Percentiles rank a stretch among this genome's conserved stretches.
Conservation (phyloP, 2,329 filamentous ascomycete species). For the Fulvia fulva region DNA sequence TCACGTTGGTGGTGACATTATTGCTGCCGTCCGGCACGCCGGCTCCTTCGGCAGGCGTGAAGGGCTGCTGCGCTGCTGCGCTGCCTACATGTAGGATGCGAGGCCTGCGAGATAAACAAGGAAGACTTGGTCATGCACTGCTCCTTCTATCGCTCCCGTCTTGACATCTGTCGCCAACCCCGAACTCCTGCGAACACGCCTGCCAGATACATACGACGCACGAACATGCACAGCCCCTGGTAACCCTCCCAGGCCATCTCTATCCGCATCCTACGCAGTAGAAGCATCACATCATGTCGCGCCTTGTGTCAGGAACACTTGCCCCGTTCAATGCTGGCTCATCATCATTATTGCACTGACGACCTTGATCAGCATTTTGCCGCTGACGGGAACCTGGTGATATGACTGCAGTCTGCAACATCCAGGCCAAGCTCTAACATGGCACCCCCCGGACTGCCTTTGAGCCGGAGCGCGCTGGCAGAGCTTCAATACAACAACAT, state of each 20-base stretch:
- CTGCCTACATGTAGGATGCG: too few species aligned
- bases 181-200: not conserved
- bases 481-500: constrained; percentile 41
- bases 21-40: too few species aligned
- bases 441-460: not conserved
- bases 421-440: not conserved
- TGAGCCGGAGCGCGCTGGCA: constrained; percentile 36
- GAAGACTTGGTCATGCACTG: not conserved
- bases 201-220: not conserved
- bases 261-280: not conserved
- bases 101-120: too few species aligned
- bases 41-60: too few species aligned
- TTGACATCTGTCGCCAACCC: not conserved
- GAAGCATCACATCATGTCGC: not conserved
- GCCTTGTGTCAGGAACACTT: not conserved
- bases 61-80: too few species aligned
- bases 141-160: not conserved
- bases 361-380: not conserved
- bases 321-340: not conserved
- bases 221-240: not conserved
- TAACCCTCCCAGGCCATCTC: not conserved
- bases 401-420: not conserved
- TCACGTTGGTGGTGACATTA: too few species aligned
- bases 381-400: not conserved
- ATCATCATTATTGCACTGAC: not conserved